Evolutionary conservation across 2,329 filamentous ascomycete genomes (phyloP).

Genomic region (Fonsecaea monophora): DNA sequence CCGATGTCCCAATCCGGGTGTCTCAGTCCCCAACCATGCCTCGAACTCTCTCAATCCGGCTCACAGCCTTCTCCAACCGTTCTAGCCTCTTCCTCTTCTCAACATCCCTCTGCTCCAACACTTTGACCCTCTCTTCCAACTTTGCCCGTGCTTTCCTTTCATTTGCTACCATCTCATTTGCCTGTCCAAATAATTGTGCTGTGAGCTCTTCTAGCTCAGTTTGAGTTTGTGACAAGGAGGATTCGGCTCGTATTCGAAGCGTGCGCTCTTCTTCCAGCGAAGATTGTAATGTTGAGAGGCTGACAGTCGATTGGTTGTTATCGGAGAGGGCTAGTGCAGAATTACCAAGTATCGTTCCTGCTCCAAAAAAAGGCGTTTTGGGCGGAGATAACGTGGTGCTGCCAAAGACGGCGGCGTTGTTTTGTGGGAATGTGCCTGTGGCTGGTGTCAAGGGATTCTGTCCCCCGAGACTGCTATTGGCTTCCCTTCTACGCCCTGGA

Average conservation of each 20-base stretch:
- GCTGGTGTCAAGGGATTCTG: constrained; percentile 48
- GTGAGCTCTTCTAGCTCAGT: constrained; percentile 68
- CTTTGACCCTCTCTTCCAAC: constrained; percentile 55
- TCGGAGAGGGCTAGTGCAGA: constrained; percentile 16
- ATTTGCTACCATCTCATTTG: constrained; percentile 70
- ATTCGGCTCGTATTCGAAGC: constrained; percentile 64
- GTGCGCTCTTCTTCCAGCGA: constrained; percentile 62
- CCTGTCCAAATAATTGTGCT: constrained; percentile 66
- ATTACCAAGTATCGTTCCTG: constrained; percentile 37
- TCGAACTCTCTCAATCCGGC: constrained; percentile 62
- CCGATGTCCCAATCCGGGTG: background rate
- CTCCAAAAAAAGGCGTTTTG: constrained; percentile 37
- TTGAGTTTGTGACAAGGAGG: constrained; percentile 60
- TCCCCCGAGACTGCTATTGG: constrained; percentile 19
- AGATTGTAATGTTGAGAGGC: constrained; percentile 56
- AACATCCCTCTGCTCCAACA: constrained; percentile 55
- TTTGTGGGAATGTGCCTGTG: constrained; percentile 46
- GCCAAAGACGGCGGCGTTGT: constrained; percentile 21
- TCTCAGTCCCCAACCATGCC: constrained; percentile 55
- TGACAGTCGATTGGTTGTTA: constrained; percentile 38
- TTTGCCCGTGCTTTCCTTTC: constrained; percentile 65
- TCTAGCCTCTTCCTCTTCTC: constrained; percentile 61
- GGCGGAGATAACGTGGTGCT: constrained; percentile 36
- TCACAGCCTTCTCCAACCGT: constrained; percentile 62
- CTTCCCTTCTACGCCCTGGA: constrained; percentile 39